Conservation (phyloP, 2,329 filamentous ascomycete genomes). For the Graphilbum ipis-grandicollis region DNA sequence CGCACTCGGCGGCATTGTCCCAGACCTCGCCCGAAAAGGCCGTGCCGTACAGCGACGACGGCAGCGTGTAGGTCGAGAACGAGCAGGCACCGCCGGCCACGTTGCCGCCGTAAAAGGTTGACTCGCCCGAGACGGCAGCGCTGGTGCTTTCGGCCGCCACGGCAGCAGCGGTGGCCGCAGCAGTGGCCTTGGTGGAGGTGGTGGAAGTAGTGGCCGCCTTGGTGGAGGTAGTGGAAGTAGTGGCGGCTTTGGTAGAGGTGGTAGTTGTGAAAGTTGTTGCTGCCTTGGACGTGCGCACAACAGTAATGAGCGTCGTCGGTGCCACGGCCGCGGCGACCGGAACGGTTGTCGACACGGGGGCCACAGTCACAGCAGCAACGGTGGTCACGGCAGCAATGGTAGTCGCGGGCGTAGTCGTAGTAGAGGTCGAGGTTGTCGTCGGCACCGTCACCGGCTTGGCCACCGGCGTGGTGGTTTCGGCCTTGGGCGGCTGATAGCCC, state of each 20-base stretch:
- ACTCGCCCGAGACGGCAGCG: conserved; percentile 17
- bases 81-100: conserved; percentile 43
- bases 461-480: background rate
- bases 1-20: conserved; percentile 37
- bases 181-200: background rate
- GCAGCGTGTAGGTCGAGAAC: conserved; percentile 45
- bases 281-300: no score
- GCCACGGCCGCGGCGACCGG: no score
- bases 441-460: no score
- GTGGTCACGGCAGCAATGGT: no score
- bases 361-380: no score
- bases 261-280: no score
- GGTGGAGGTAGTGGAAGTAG: background rate
- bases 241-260: background rate
- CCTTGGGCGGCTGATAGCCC: background rate
- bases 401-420: no score
- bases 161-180: background rate
- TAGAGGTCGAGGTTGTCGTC: no score
- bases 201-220: background rate
- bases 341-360: no score
- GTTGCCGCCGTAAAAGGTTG: conserved; percentile 38
- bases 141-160: background rate
- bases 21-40: conserved; percentile 43
- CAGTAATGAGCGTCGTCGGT: no score
- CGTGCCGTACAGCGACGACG: conserved; percentile 39